These are phyloP conservation scores for Cytospora chrysosperma DNA, from an alignment of 2,329 filamentous ascomycete species.

Conservation along the genomic window DNA sequence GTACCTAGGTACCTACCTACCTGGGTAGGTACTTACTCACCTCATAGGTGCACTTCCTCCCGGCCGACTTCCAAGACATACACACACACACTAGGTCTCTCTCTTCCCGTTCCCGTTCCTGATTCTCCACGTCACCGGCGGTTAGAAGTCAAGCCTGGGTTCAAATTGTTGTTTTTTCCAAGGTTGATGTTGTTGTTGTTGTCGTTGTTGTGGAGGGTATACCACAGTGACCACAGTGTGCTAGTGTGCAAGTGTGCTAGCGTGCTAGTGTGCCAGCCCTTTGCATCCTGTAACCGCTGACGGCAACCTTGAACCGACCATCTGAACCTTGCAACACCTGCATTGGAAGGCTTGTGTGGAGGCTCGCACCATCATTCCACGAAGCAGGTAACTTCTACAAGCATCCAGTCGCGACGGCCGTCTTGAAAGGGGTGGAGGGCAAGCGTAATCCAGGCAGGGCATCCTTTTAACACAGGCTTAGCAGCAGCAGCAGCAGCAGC, in stretches of 20 bases:
- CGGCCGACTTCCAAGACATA: background rate
- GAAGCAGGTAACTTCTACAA: background rate
- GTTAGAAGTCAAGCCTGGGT: background rate
- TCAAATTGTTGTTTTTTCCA: background rate
- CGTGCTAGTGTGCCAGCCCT: background rate
- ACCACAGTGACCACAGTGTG: no score
- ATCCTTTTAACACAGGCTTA: background rate
- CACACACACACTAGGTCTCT: no score
- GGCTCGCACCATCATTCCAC: background rate
- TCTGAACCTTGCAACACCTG: background rate
- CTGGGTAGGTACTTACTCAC: no score
- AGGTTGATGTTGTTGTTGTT: background rate
- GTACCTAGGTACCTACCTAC: no score
- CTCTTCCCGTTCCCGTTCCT: background rate
- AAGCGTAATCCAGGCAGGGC: background rate
- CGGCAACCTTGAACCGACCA: background rate
- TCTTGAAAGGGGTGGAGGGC: background rate
- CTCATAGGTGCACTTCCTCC: no score
- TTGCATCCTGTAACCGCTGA: background rate
- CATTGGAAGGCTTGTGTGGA: background rate
- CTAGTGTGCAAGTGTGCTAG: no score
- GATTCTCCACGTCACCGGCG: background rate
- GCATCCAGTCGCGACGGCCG: constrained; percentile 6
- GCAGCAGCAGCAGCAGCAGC: background rate
- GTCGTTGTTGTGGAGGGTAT: background rate